Conservation (phyloP, 352 stramenopile species). For the Phytophthora capsici region DNA sequence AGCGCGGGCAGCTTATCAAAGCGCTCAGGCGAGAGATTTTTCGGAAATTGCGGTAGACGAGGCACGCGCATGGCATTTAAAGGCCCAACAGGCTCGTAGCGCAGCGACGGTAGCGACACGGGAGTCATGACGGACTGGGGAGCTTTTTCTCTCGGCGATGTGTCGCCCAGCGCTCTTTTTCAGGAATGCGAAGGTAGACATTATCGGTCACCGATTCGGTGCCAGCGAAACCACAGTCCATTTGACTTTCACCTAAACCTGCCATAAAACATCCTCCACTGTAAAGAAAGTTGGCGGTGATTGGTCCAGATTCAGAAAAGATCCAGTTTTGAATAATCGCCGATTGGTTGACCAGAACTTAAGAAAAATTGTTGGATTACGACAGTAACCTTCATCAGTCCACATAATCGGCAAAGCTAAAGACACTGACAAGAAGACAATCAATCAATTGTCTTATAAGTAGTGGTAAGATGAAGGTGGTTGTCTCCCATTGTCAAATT, state of each 20-base stretch:
- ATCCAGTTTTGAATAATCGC: slow-evolving; percentile 20
- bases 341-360: slow-evolving; percentile 11
- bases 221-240: background rate
- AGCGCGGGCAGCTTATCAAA: slow-evolving; percentile 9
- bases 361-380: background rate
- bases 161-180: slow-evolving; percentile 10
- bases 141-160: background rate
- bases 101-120: slow-evolving; percentile 27
- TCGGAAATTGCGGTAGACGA: slow-evolving; percentile 16
- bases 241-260: slow-evolving; percentile 6
- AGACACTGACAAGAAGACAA: no score
- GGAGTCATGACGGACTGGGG: slow-evolving; percentile 7
- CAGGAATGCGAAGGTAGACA: slow-evolving; percentile 12
- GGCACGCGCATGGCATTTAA: slow-evolving; percentile 8
- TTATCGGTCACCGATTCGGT: no score
- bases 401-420: slow-evolving; percentile 3
- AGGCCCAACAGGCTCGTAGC: slow-evolving; percentile 11
- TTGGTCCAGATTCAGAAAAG: slow-evolving; percentile 10
- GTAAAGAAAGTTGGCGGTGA: slow-evolving; percentile 6
- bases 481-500: background rate
- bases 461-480: background rate
- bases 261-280: background rate
- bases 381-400: no score
- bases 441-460: no score
- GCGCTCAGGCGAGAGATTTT: slow-evolving; percentile 5